phyloP scores from a whole-genome alignment of 768 basidiomycete species.

The Xerocomellus dryophilus region DNA sequence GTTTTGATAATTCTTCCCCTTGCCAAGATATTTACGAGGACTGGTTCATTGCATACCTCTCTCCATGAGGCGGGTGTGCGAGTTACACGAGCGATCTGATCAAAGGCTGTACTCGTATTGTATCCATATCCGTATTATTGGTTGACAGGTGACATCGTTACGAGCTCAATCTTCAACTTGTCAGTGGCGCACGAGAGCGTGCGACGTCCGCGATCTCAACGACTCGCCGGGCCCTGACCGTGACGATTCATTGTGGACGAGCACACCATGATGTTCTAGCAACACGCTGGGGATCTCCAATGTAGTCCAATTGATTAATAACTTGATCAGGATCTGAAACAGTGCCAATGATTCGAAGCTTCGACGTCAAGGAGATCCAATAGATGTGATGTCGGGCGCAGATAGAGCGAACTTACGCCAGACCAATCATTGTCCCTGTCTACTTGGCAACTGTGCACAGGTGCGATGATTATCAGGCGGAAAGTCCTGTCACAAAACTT shows the following conservation, averaged over 20 bases:
- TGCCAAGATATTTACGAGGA: neutral
- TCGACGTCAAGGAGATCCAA: neutral
- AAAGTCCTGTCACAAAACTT: neutral
- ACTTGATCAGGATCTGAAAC: neutral
- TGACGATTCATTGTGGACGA: neutral
- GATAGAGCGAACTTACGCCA: neutral
- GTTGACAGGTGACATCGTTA: neutral
- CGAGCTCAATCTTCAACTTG: neutral
- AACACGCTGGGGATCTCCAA: no score
- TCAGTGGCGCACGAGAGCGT: neutral
- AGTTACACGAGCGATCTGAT: neutral
- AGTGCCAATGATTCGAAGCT: neutral
- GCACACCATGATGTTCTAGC: no score
- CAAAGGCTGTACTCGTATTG: neutral
- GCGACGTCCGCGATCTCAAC: neutral
- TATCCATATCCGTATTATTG: neutral
- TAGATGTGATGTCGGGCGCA: neutral
- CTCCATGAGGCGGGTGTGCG: no score
- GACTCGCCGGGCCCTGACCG: no score
- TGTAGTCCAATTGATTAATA: neutral
- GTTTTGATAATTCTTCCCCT: no score
- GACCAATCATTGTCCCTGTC: neutral
- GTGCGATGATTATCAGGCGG: neutral
- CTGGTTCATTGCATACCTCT: no score
- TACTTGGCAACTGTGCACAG: neutral